Percentiles rank a stretch among this genome's conserved stretches.
Conservation (phyloP, 2,329 filamentous ascomycete species). For the Cladosporium velox region DNA sequence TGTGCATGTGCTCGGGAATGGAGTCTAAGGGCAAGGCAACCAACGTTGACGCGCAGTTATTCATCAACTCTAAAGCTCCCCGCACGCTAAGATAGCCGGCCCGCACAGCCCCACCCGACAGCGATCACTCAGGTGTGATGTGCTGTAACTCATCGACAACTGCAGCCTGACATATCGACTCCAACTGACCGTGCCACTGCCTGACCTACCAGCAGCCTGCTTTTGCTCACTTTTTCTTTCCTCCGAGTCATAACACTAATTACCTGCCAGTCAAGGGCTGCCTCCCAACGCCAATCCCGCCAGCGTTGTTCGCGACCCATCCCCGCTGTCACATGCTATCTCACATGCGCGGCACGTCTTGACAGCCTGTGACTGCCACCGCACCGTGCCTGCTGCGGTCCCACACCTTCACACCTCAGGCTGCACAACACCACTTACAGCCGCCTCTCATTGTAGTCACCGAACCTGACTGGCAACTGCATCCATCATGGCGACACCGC, state of each 20-base stretch:
- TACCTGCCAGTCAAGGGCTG: not conserved
- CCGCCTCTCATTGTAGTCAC: not conserved
- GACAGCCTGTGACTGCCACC: not conserved
- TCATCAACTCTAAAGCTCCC: conserved; percentile 8
- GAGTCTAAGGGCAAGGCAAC: not conserved
- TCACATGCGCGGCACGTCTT: conserved; percentile 1
- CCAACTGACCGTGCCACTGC: not conserved
- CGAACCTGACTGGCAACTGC: not conserved
- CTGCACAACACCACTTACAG: not conserved
- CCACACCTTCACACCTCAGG: not conserved
- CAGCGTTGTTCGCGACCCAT: not conserved
- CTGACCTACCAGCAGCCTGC: not conserved
- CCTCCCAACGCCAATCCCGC: not conserved
- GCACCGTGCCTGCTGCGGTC: not conserved
- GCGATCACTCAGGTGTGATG: conserved; percentile 8
- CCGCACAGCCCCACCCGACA: conserved; percentile 4
- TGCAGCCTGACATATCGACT: conserved; percentile 4
- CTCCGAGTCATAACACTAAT: not conserved
- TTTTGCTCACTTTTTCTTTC: not conserved
- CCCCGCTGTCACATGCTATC: conserved; percentile 12
- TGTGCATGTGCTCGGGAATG: not conserved
- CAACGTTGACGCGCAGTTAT: not conserved
- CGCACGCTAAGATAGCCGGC: conserved; percentile 1
- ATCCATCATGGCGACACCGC: conserved; percentile 15
- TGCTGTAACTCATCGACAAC: conserved; percentile 2